Conservation (phyloP, 139 green algal species). For the Zygnema cylindricum region DNA sequence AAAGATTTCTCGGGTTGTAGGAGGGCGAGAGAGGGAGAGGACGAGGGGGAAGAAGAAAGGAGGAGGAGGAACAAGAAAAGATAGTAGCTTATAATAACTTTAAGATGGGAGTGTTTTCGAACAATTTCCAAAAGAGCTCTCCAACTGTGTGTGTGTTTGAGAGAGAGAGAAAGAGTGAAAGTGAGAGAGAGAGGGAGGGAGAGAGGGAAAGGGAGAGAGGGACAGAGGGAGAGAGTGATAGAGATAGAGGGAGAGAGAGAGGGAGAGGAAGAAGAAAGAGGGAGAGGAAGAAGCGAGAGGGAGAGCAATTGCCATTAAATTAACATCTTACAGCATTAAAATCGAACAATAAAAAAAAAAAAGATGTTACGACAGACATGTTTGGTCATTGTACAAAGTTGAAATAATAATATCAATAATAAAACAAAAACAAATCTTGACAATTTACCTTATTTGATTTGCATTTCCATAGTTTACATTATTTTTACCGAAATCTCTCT, state of each 20-base stretch:
- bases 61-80: background rate
- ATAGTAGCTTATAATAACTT: background rate
- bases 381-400: too few relatives aligned
- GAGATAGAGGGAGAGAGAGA: background rate
- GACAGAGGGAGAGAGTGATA: background rate
- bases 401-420: too few relatives aligned
- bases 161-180: background rate
- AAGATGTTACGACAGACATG: too few relatives aligned
- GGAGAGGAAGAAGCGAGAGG: background rate
- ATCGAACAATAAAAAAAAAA: too few relatives aligned
- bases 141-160: background rate
- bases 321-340: too few relatives aligned
- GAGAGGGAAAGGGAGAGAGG: background rate
- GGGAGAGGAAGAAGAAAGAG: background rate
- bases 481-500: too few relatives aligned
- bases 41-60: background rate
- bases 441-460: too few relatives aligned
- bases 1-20: background rate
- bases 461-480: too few relatives aligned
- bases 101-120: background rate
- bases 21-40: background rate
- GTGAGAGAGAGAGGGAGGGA: background rate
- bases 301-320: background rate
- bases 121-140: constrained; percentile 10
- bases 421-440: too few relatives aligned